Percentiles rank a stretch among this genome's conserved stretches.
Conservation (phyloP, 805 yeast species). For the Nakazawaea anatomiae region DNA sequence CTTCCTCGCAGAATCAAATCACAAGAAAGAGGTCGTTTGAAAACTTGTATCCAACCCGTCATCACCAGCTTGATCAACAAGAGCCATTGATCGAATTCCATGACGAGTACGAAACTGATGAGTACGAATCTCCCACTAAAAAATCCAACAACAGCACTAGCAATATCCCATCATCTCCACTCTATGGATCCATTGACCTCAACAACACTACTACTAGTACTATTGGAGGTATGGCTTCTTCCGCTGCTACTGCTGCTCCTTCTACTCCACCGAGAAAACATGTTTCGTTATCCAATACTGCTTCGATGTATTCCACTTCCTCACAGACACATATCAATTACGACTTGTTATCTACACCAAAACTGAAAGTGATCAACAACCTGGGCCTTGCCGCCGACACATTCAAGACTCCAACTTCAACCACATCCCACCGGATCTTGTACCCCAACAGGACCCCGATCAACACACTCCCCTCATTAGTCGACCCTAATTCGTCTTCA, state of each 20-base stretch:
- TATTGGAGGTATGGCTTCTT: no score
- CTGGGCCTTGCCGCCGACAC: neutral
- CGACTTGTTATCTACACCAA: slow-evolving; percentile 27
- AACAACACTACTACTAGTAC: neutral
- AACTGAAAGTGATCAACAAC: slow-evolving; percentile 13
- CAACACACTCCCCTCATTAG: neutral
- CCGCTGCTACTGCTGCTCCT: neutral
- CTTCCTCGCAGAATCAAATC: neutral
- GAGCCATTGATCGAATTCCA: neutral
- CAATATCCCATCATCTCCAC: slow-evolving; percentile 13
- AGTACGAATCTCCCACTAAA: slow-evolving; percentile 14
- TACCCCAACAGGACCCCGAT: slow-evolving; percentile 3
- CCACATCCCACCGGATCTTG: slow-evolving; percentile 2
- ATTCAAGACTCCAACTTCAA: slow-evolving; percentile 24
- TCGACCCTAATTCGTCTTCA: no score
- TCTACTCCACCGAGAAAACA: slow-evolving; percentile 23
- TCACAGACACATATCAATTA: neutral
- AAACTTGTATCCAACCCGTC: neutral
- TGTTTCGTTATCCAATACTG: slow-evolving; percentile 21
- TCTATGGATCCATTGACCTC: slow-evolving; percentile 3
- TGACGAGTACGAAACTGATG: slow-evolving; percentile 12
- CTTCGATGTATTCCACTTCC: slow-evolving; percentile 9
- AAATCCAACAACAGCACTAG: slow-evolving; percentile 6
- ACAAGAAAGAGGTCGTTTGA: slow-evolving; percentile 6
- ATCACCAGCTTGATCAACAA: neutral